phyloP scores from a whole-genome alignment of 2,329 filamentous ascomycete genomes.

The Penicillium thymicola region DNA sequence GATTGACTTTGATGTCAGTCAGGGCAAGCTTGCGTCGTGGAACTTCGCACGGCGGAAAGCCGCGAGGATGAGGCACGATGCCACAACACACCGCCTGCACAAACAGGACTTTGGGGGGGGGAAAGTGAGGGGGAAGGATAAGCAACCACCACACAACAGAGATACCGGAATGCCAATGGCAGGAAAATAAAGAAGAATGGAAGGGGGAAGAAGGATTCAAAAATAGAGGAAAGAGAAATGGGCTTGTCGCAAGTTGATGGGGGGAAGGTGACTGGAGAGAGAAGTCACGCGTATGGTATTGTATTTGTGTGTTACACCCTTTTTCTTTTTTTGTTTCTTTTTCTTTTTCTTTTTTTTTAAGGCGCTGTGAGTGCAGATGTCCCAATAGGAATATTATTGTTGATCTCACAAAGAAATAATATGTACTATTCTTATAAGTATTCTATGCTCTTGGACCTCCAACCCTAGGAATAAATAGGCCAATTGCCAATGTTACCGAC shows the following conservation, averaged over 20 bases:
- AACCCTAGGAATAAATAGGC: neutral
- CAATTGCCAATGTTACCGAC: neutral
- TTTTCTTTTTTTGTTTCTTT: neutral
- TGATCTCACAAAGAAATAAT: neutral
- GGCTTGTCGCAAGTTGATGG: constrained; percentile 9
- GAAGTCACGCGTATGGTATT: constrained; percentile 12
- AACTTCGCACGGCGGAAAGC: constrained; percentile 37
- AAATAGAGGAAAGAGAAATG: constrained; percentile 5
- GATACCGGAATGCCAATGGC: constrained; percentile 9
- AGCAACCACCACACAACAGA: constrained; percentile 5
- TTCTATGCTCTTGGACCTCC: neutral
- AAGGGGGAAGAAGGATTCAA: constrained; percentile 4
- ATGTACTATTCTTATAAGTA: neutral
- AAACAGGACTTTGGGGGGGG: constrained; percentile 19
- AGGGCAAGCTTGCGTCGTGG: constrained; percentile 35
- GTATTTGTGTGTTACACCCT: constrained; percentile 9
- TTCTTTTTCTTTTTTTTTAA: neutral
- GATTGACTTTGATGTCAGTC: constrained; percentile 29
- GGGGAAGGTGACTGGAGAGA: neutral
- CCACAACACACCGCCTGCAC: constrained; percentile 42
- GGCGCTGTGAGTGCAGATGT: neutral
- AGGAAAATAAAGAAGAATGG: constrained; percentile 2
- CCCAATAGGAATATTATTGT: neutral
- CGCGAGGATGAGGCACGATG: constrained; percentile 31
- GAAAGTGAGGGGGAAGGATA: constrained; percentile 12